These are phyloP conservation scores for Sporothrix pallida DNA, from an alignment of 2,329 filamentous ascomycete genomes.

Conservation along the genomic window DNA sequence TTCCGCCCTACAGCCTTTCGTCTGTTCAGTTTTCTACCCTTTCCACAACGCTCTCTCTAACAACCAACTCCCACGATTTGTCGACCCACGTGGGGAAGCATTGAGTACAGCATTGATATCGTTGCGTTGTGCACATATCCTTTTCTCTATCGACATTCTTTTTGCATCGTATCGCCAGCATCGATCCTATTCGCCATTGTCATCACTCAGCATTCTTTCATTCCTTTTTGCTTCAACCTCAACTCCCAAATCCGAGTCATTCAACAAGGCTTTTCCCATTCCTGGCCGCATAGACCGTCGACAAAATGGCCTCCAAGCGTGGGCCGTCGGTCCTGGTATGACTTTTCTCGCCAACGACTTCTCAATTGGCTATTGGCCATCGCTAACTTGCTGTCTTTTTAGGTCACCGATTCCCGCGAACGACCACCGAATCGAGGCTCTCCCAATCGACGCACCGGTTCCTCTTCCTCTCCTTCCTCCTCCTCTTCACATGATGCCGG, in stretches of 20 bases:
- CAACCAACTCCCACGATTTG: constrained; percentile 10
- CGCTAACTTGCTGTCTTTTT: constrained; percentile 35
- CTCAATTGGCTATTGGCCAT: not conserved
- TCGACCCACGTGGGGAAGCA: constrained; percentile 21
- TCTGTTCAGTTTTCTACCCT: not conserved
- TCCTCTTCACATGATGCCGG: constrained; percentile 8
- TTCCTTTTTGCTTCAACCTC: not conserved
- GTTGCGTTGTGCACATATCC: not conserved
- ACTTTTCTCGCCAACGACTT: not conserved
- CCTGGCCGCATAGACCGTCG: not conserved
- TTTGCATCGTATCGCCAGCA: constrained; percentile 9
- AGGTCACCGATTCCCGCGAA: constrained; percentile 66
- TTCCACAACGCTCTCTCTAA: not conserved
- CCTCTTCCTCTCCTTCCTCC: constrained; percentile 32
- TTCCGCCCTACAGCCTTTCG: not conserved
- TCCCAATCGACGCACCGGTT: constrained; percentile 17
- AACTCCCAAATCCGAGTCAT: not conserved
- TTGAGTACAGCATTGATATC: constrained; percentile 7
- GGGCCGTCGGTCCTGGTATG: constrained; percentile 67
- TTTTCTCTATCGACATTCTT: not conserved
- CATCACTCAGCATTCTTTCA: constrained; percentile 1
- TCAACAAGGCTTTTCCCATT: not conserved
- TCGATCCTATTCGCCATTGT: not conserved
- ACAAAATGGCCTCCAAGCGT: constrained; percentile 54
- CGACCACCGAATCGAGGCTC: constrained; percentile 45